phyloP scores from a whole-genome alignment of 2,329 filamentous ascomycete species.

The Aspergillus sp. region DNA sequence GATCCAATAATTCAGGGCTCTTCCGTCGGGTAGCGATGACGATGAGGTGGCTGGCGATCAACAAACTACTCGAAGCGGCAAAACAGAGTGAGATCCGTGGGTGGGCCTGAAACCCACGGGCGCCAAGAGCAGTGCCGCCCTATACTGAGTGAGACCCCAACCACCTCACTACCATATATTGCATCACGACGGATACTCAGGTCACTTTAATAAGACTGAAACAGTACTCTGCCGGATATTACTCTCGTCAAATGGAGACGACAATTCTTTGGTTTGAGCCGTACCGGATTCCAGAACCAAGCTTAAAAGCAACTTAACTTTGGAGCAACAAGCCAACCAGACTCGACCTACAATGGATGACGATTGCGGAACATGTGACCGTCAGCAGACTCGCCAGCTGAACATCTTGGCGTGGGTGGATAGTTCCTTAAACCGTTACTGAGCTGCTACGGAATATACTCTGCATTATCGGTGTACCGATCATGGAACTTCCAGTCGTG shows the following conservation, averaged over 20 bases:
- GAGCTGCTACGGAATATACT: no score
- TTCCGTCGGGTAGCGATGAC: constrained; percentile 8
- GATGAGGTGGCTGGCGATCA: constrained; percentile 22
- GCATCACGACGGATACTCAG: no score
- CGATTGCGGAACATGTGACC: constrained; percentile 9
- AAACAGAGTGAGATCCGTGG: neutral
- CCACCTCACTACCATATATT: no score
- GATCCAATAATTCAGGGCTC: constrained; percentile 1
- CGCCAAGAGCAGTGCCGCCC: neutral
- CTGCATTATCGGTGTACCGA: neutral
- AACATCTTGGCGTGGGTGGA: neutral
- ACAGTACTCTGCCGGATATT: no score
- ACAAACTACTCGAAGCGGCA: constrained; percentile 36
- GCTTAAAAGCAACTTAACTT: neutral
- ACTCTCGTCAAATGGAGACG: no score
- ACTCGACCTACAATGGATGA: neutral
- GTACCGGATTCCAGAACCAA: no score
- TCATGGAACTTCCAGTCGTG: constrained; percentile 38
- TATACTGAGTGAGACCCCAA: neutral
- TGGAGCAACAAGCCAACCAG: neutral
- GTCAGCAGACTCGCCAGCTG: neutral
- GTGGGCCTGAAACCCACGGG: neutral
- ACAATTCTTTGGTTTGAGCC: no score
- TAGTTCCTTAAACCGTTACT: no score
- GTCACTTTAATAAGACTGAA: no score